Base-by-base conservation (phyloP, 1,284 basidiomycete species). In the Volvariella volvacea region DNA sequence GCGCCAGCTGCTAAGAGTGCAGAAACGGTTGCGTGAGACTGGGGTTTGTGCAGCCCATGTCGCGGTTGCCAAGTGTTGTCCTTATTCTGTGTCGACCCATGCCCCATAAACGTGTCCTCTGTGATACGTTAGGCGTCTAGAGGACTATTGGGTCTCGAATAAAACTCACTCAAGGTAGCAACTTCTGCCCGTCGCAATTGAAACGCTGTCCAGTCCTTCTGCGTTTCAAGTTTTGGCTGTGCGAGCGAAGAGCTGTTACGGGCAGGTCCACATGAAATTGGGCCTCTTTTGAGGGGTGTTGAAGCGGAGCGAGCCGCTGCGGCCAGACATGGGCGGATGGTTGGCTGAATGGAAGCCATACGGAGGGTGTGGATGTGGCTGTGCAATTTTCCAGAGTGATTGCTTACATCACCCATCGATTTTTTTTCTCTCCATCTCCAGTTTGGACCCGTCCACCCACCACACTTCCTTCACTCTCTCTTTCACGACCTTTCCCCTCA, bases 1-100 rank as follows among this genome's bases (percentile, higher is more conserved):
- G 96, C 93, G 22, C 92, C 92, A 4, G 93, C 76, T 0, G 96
- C 93, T 34, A 98, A 71, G 47, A 99, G 82, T 38, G 94, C 87
- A 7, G 92, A 94, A 38, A 95, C 71, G 1, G 92, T 92, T 47
- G 85, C 71, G 49, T 88, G 69, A 39, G 77, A 66, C 4, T 74
- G 61, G 12, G 90, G 85, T 51, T 76, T 75, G 54, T 82, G 79
- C 20, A 92, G 73, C 28, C 73, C 60, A 53, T 93, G 82, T 52
- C 86, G 78, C 1, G 90, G 82, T 59, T 80, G 83, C 64, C 77
- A 93, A 22, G 80, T 72, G 49, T 76, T 87, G 17, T 81, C 68
- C 15, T 80, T 71, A 25, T 72, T 85, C 63, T 88, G 83, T 0
- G 81, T 82, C 20, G 92, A 93, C 22, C 92, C 92, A 57, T 89